Conservation (phyloP, 495 filamentous ascomycete genomes). For the Rhizodiscina lignyota region DNA sequence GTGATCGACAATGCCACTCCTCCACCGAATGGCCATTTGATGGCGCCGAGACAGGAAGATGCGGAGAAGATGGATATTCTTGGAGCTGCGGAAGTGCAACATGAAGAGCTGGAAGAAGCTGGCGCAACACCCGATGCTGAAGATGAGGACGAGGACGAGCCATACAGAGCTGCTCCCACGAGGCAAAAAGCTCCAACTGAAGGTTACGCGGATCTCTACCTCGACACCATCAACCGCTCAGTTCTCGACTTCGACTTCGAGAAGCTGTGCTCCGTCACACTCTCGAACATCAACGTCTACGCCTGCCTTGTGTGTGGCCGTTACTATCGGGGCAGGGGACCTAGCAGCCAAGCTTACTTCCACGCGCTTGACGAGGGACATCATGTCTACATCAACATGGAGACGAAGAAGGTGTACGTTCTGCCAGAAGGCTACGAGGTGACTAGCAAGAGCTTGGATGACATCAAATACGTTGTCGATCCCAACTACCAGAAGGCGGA, state of each 20-base stretch:
- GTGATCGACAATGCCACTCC: constrained; percentile 13
- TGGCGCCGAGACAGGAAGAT: constrained; percentile 9
- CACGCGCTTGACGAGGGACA: constrained; percentile 90
- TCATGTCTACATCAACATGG: constrained; percentile 96
- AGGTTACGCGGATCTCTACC: constrained; percentile 90
- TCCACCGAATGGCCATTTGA: constrained; percentile 21
- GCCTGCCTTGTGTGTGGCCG: constrained; percentile 94
- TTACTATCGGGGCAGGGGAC: constrained; percentile 90
- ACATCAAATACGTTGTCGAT: constrained; percentile 97
- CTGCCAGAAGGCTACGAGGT: constrained; percentile 97
- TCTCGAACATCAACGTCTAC: constrained; percentile 98
- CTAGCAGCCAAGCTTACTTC: constrained; percentile 92
- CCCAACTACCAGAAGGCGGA: constrained; percentile 68
- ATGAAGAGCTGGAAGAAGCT: constrained; percentile 27
- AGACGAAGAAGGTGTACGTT: constrained; percentile 87
- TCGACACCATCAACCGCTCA: constrained; percentile 84
- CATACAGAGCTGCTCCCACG: constrained; percentile 20
- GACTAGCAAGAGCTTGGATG: constrained; percentile 83
- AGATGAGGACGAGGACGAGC: constrained; percentile 24
- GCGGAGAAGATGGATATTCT: constrained; percentile 13
- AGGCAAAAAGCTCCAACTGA: constrained; percentile 64
- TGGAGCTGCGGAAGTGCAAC: constrained; percentile 17
- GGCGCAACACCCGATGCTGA: constrained; percentile 20
- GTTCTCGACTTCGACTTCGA: constrained; percentile 95
- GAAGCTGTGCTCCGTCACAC: constrained; percentile 85